Evolutionary conservation across 345 rosid genomes (phyloP), one percentile per base, ranked within the genome.

Genomic region (Turritis glabra): DNA sequence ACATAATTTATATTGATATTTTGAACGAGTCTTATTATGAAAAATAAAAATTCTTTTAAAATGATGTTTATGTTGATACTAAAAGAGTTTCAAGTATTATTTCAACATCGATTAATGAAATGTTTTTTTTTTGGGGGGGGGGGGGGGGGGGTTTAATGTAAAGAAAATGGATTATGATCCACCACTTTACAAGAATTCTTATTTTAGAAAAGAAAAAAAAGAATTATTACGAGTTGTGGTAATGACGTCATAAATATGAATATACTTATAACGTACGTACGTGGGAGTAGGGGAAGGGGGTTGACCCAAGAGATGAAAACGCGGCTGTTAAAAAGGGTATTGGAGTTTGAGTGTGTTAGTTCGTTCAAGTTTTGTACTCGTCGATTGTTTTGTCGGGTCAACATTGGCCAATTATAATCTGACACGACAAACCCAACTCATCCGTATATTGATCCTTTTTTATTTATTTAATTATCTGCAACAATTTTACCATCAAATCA

Each of bases 311-410:
- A 11, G 60, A 74, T 35, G 2, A 66, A 48, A 13, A 66, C 59
- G 25, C 41, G 59, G 53, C 67, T 27, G 67, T 58, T 47, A 35
- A 75, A 48, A 67, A 58, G 5, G 43, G 44, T n/a, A 67, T 37
- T 8, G 8, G 46, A 38, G 46, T 15, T 50, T 14, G 54, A 60
- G 32, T 26, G 19, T 3, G 7, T 11, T 5, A 64, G 44, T 50
- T 67, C 5, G 47, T 33, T 30, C 14, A 32, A n/a, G 33, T 51
- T 37, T 38, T 53, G 58, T 56, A 73, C 64, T 19, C 53, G 41
- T 35, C 65, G 21, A 64, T 73, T 53, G 72, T 74, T 74, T 66
- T 65, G 79, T 67, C 74, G 79, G 68, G 54, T 13, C 29, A 29
- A 25, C 43, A 35, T 35, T 30, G 2, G 0, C 74, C 69, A 75